Conservation (phyloP, 306 rosid genomes). For the Cicer cuneatum region DNA sequence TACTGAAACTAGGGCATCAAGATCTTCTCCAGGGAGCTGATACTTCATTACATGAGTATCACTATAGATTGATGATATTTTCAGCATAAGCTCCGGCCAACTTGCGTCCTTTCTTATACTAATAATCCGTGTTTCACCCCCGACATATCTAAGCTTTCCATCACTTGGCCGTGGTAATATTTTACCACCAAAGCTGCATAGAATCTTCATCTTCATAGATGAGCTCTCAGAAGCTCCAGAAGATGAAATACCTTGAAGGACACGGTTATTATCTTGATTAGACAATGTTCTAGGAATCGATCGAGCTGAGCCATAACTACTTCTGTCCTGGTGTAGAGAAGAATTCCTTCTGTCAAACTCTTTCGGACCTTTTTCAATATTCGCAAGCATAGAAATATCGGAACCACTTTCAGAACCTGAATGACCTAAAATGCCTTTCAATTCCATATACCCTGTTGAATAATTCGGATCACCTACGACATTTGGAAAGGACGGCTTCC, state of each 20-base stretch:
- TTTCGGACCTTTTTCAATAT: conserved; percentile 62
- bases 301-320: conserved; percentile 58
- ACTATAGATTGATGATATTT: conserved; percentile 57
- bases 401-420: conserved; percentile 74
- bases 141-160: conserved; percentile 86
- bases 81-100: conserved; percentile 78
- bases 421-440: conserved; percentile 60
- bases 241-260: conserved; percentile 56
- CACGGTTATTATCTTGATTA: conserved; percentile 59
- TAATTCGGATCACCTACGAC: conserved; percentile 61
- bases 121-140: conserved; percentile 87
- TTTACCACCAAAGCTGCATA: conserved; percentile 87
- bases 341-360: conserved; percentile 64
- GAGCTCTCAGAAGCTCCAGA: conserved; percentile 61
- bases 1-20: conserved; percentile 89
- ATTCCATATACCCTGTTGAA: conserved; percentile 64
- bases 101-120: conserved; percentile 66
- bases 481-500: conserved; percentile 65
- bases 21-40: conserved; percentile 97
- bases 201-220: conserved; percentile 69
- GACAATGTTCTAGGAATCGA: conserved; percentile 65
- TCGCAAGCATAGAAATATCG: conserved; percentile 53
- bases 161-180: conserved; percentile 85
- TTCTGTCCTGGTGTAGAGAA: conserved; percentile 59
- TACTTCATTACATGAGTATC: conserved; percentile 68